Percentiles rank a stretch among this genome's conserved stretches.
Evolutionary conservation across 2,329 filamentous ascomycete species (phyloP).

Genomic region (Penicillium brasilianum): DNA sequence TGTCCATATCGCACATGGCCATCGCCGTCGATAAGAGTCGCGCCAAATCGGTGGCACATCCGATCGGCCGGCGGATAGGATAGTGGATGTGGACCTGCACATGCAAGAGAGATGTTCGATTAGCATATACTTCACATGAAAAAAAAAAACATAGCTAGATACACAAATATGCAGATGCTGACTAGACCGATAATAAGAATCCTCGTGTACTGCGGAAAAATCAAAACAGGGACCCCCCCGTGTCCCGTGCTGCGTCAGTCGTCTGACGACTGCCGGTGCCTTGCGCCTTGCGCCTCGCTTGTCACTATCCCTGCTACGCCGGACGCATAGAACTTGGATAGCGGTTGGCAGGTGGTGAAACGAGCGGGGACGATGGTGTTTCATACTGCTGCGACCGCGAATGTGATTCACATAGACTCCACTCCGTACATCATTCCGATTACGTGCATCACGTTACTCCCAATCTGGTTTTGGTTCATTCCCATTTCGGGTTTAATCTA

Average conservation of each 20-base stretch:
- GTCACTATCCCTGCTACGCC: neutral
- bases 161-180: neutral
- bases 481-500: neutral
- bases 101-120: neutral
- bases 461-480: neutral
- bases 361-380: conserved; percentile 21
- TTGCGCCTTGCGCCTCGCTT: neutral
- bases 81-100: neutral
- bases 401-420: neutral
- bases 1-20: conserved; percentile 1
- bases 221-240: neutral
- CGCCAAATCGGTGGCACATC: conserved; percentile 17
- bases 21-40: conserved; percentile 14
- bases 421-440: neutral
- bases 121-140: neutral
- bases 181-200: neutral
- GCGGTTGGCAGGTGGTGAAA: conserved; percentile 21
- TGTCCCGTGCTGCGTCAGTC: conserved; percentile 1
- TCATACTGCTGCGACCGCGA: conserved; percentile 16
- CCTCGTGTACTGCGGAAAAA: neutral
- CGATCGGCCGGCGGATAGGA: neutral
- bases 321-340: conserved; percentile 3
- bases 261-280: neutral
- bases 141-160: neutral
- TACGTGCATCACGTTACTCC: neutral